These are phyloP conservation scores for Chenopodium berlandieri DNA, from an alignment of 148 eudicot species.

Conservation along the genomic window DNA sequence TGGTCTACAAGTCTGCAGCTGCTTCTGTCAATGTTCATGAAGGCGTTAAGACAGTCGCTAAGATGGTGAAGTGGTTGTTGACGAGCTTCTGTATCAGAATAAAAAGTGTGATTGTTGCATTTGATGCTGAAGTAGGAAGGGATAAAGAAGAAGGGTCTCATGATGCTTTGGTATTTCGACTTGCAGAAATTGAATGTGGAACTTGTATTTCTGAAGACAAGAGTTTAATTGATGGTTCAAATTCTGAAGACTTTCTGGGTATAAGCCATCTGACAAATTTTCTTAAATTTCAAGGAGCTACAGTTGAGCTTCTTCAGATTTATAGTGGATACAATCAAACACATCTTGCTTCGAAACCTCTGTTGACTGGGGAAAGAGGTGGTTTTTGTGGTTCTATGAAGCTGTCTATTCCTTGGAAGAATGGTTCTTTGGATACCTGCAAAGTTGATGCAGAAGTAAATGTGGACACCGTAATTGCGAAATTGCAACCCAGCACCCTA, in stretches of 20 bases:
- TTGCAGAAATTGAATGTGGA: constrained; percentile 75
- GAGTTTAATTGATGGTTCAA: constrained; percentile 22
- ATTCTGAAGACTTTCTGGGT: constrained; percentile 49
- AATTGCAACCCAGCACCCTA: constrained; percentile 64
- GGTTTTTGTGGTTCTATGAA: constrained; percentile 77
- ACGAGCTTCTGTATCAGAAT: constrained; percentile 78
- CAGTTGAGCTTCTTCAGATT: constrained; percentile 67
- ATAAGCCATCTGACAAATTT: constrained; percentile 62
- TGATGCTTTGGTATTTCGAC: constrained; percentile 70
- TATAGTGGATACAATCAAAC: constrained; percentile 38
- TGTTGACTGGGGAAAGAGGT: constrained; percentile 62
- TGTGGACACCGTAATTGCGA: constrained; percentile 59
- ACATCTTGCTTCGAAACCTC: constrained; percentile 38
- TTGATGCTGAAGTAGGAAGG: constrained; percentile 49
- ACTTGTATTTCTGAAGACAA: constrained; percentile 57
- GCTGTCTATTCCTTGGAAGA: constrained; percentile 82
- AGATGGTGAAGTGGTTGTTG: constrained; percentile 84
- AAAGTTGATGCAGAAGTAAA: constrained; percentile 78
- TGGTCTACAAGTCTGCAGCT: constrained; percentile 18
- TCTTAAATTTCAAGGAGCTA: constrained; percentile 72
- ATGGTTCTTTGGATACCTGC: constrained; percentile 81
- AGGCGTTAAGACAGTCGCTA: constrained; percentile 93
- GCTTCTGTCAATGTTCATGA: constrained; percentile 65
- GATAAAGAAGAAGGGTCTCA: constrained; percentile 35
- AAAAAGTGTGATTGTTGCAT: constrained; percentile 66